Conservation (phyloP, 1,284 basidiomycete genomes). For the Golubevia pallescens region DNA sequence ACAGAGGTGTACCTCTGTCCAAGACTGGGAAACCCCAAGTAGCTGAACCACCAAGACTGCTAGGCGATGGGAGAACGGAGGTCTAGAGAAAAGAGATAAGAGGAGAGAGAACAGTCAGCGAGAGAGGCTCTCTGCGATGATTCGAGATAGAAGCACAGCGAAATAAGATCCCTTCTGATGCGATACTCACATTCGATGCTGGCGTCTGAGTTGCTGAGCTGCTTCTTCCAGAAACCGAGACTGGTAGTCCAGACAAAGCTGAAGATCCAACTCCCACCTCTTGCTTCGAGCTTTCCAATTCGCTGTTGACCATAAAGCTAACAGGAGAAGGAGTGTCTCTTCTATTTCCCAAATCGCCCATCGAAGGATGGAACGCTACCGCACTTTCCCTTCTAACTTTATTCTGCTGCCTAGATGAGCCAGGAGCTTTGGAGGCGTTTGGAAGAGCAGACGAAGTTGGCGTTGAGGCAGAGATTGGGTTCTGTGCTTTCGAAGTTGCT, state of each 20-base stretch:
- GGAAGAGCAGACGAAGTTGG: conserved; percentile 11
- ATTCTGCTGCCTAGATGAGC: conserved; percentile 25
- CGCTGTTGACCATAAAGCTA: conserved; percentile 54
- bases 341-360: too few species aligned
- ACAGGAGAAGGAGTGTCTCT: conserved; percentile 38
- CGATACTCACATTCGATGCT: conserved; percentile 17
- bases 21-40: conserved; percentile 35
- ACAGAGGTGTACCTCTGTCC: conserved; percentile 2
- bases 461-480: too few species aligned
- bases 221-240: neutral
- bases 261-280: conserved; percentile 17
- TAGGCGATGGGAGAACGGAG: conserved; percentile 34
- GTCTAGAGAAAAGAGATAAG: conserved; percentile 5
- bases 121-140: neutral
- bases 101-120: neutral
- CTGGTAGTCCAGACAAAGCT: conserved; percentile 11
- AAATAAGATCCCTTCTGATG: neutral
- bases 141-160: neutral
- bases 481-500: too few species aligned
- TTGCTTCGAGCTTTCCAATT: conserved; percentile 25
- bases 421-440: conserved; percentile 27
- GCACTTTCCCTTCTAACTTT: conserved; percentile 13
- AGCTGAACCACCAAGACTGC: conserved; percentile 10
- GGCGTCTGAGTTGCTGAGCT: conserved; percentile 27
- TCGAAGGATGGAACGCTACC: too few species aligned